phyloP scores from a whole-genome alignment of 139 green algal genomes.

The Tetraselmis striata region DNA sequence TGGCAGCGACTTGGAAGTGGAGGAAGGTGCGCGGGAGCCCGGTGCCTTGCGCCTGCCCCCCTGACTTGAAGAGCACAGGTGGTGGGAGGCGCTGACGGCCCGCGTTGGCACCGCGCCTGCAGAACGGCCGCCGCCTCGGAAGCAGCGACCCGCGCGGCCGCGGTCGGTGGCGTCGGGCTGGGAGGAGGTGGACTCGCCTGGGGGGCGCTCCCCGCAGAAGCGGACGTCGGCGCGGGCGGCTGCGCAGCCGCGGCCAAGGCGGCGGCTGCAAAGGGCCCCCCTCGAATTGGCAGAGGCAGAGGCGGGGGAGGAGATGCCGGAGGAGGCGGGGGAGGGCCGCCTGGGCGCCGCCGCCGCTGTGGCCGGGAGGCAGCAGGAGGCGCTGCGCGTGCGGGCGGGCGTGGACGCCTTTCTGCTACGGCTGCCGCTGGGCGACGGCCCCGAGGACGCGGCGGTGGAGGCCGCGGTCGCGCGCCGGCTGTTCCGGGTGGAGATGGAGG shows the following conservation, averaged over 20 bases:
- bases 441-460: neutral
- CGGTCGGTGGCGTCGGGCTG: neutral
- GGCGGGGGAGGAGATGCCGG: neutral
- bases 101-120: neutral
- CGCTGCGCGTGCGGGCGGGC: neutral
- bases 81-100: neutral
- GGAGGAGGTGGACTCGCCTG: neutral
- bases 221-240: no score
- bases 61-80: neutral
- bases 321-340: no score
- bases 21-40: neutral
- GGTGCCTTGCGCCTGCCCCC: neutral
- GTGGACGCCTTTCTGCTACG: neutral
- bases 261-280: no score
- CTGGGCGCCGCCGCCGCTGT: neutral
- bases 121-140: no score
- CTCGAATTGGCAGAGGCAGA: no score
- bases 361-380: neutral
- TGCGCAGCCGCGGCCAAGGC: no score
- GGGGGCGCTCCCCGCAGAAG: neutral
- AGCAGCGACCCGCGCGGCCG: no score
- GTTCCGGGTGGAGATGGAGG: neutral
- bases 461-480: neutral
- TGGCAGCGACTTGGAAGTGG: neutral
- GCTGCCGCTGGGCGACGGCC: neutral